phyloP scores from a whole-genome alignment of 2,329 filamentous ascomycete genomes.

The Colletotrichum gloeosporioides region DNA sequence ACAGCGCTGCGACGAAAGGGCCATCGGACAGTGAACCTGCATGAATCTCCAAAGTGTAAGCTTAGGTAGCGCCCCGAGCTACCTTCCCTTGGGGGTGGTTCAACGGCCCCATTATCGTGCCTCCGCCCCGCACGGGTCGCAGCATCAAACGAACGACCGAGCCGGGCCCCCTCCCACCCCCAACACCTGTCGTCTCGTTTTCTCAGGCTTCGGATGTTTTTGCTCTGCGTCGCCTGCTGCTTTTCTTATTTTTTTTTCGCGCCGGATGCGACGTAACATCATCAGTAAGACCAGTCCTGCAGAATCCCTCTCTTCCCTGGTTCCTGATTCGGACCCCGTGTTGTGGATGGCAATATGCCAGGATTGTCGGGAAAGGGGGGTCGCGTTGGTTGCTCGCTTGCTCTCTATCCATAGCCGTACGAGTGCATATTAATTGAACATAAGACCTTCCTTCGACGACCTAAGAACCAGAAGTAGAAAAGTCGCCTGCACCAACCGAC shows the following conservation, averaged over 20 bases:
- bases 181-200: background rate
- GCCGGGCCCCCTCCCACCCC: background rate
- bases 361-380: background rate
- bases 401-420: background rate
- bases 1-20: background rate
- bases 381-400: background rate
- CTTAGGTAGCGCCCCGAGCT: background rate
- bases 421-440: background rate
- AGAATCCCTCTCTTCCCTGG: background rate
- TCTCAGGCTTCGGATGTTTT: background rate
- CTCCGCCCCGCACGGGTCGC: background rate
- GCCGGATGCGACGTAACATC: background rate
- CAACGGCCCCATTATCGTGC: background rate
- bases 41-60: background rate
- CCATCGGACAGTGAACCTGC: background rate
- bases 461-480: background rate
- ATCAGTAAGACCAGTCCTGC: background rate
- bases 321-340: background rate
- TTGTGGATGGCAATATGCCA: background rate
- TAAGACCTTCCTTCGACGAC: background rate
- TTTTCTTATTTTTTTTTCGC: background rate
- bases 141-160: constrained; percentile 1
- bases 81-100: background rate
- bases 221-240: background rate
- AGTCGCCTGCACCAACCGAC: background rate